phyloP scores from a whole-genome alignment of 116 monocot species.

The Zostera marina region DNA sequence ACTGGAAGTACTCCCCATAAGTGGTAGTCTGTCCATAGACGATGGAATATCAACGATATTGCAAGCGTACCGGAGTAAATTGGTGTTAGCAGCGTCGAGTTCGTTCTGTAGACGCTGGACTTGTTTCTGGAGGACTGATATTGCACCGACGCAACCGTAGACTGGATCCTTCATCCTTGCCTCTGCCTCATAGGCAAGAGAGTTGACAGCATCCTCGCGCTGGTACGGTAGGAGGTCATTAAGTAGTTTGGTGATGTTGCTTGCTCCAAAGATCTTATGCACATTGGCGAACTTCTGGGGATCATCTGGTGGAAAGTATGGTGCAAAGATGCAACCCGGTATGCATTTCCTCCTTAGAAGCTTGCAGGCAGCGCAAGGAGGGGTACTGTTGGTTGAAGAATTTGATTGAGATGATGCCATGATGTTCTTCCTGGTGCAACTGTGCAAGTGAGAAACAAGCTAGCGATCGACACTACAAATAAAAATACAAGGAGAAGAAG shows the following conservation, averaged over 20 bases:
- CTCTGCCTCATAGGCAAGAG: constrained; percentile 42
- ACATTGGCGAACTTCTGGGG: constrained; percentile 43
- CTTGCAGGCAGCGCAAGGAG: constrained; percentile 47
- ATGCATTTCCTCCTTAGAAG: constrained; percentile 34
- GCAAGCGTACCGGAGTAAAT: constrained; percentile 21
- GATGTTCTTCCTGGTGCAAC: not conserved
- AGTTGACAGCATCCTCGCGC: constrained; percentile 40
- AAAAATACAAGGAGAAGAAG: no score
- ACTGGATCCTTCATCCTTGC: constrained; percentile 38
- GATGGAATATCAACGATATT: not conserved
- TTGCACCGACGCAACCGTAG: constrained; percentile 40
- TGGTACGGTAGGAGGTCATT: constrained; percentile 37
- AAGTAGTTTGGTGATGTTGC: constrained; percentile 39
- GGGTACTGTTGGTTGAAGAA: constrained; percentile 16
- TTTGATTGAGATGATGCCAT: constrained; percentile 15
- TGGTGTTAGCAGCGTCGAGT: constrained; percentile 30
- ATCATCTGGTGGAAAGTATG: constrained; percentile 38
- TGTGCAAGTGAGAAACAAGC: not conserved
- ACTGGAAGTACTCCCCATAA: not conserved
- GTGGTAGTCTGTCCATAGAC: not conserved
- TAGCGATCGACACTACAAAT: no score
- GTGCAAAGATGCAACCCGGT: constrained; percentile 41
- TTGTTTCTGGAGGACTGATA: constrained; percentile 38
- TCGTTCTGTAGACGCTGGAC: constrained; percentile 33
- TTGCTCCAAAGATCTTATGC: constrained; percentile 41